Evolutionary conservation across 2,329 filamentous ascomycete species (phyloP).

Genomic region (Penicillium palitans): DNA sequence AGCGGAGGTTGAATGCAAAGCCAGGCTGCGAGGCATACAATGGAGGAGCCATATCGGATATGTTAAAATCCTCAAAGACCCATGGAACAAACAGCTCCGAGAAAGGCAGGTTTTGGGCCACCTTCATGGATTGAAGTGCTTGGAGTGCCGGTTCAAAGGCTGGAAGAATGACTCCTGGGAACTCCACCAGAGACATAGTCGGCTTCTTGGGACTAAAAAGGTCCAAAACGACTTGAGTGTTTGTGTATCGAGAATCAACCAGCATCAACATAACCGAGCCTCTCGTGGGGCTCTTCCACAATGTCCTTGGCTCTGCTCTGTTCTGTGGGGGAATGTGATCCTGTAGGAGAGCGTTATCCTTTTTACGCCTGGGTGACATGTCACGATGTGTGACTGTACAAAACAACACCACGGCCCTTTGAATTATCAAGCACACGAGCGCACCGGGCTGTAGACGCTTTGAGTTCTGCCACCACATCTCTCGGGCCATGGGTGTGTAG

Average conservation of each 20-base stretch:
- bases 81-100: constrained; percentile 42
- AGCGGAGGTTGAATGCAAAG: constrained; percentile 50
- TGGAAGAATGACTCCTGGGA: constrained; percentile 60
- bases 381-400: constrained; percentile 25
- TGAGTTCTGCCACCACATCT: constrained; percentile 34
- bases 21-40: constrained; percentile 51
- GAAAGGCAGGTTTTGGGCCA: constrained; percentile 51
- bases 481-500: constrained; percentile 11
- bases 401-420: constrained; percentile 24
- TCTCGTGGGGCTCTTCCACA: constrained; percentile 28
- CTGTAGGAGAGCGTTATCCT: not conserved
- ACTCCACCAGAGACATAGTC: constrained; percentile 55
- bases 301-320: constrained; percentile 12
- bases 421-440: constrained; percentile 31
- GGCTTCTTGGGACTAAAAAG: constrained; percentile 7
- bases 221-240: constrained; percentile 20
- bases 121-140: constrained; percentile 57
- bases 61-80: constrained; percentile 8
- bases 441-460: constrained; percentile 32
- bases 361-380: constrained; percentile 7
- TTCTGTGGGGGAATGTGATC: not conserved
- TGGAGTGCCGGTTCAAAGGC: constrained; percentile 60
- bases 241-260: constrained; percentile 30
- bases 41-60: constrained; percentile 47
- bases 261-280: constrained; percentile 33